Conservation (phyloP, 495 filamentous ascomycete genomes). For the Melanomma pulvis-pyrius region DNA sequence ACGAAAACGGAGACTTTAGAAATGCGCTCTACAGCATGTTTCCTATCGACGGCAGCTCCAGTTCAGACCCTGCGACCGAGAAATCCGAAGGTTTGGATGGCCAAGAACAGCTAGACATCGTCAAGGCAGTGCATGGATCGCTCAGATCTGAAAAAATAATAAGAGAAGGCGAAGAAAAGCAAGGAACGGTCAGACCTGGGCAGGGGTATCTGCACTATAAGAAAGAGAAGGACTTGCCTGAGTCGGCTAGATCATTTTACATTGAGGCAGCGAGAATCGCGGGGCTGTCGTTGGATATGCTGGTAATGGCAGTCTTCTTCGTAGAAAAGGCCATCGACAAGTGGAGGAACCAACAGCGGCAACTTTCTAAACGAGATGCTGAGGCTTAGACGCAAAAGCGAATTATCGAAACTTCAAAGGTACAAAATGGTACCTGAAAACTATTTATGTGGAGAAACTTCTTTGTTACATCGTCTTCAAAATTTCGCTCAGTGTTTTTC, state of each 20-base stretch:
- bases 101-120: slow-evolving; percentile 37
- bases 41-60: slow-evolving; percentile 40
- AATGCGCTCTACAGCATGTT: slow-evolving; percentile 57
- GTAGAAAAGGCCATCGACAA: slow-evolving; percentile 52
- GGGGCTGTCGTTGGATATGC: slow-evolving; percentile 52
- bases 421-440: too few species aligned
- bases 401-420: too few species aligned
- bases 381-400: neutral
- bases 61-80: neutral
- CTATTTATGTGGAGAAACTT: too few species aligned
- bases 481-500: too few species aligned
- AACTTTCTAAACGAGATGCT: slow-evolving; percentile 44
- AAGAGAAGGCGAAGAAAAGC: slow-evolving; percentile 36
- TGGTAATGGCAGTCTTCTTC: slow-evolving; percentile 54
- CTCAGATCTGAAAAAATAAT: slow-evolving; percentile 38
- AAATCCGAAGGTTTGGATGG: neutral
- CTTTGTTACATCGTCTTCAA: too few species aligned
- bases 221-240: slow-evolving; percentile 58
- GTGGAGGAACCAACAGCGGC: slow-evolving; percentile 45
- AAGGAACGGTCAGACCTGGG: slow-evolving; percentile 52
- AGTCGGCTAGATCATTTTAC: slow-evolving; percentile 58
- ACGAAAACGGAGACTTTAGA: slow-evolving; percentile 35
- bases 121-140: slow-evolving; percentile 47
- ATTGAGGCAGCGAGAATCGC: slow-evolving; percentile 55
- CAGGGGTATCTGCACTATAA: slow-evolving; percentile 62